Base-by-base conservation (phyloP, 768 basidiomycete species). In the Leccinum rimulosum region DNA sequence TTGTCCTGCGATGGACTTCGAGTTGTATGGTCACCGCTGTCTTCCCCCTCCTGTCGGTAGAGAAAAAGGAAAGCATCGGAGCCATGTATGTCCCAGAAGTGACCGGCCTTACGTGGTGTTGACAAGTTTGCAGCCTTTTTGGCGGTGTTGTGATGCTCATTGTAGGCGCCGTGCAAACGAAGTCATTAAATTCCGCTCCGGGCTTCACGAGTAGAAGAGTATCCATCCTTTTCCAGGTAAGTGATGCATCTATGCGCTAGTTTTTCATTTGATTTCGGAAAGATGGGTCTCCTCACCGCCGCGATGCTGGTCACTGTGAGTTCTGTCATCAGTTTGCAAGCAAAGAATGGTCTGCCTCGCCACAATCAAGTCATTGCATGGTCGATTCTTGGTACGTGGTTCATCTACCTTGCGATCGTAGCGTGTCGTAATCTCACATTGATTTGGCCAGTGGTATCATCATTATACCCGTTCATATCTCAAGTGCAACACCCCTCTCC, bases 31-130 rank as follows among this genome's bases (percentile, higher is more conserved):
- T 76, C n/a, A 82, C 82, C 1, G 82, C 81, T 0, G 63, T 90
- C 3, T 94, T 93, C 65, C 91, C 91, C 0, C 68, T 89, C 28
- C 77, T 93, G 28, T 75, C 82, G 8, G 88, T 93, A 3, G 85
- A 93, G 58, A 89, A 90, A 67, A 73, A 75, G 25, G 92, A 93
- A 72, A 84, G 75, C 60, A 58, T 88, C 22, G 27, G 65, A 1
- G 67, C 77, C 3, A 85, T 93, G 92, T 91, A 57, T 67, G 84
- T 75, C 8, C 49, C 6, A 12, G 22, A 22, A n/a, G 10, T n/a
- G 17, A 40, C 50, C 30, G 12, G 12, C 4, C 12, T 50, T 49
- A 15, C 15, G 11, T 50, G 45, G 25, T 30, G 2, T 52, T 75
- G 25, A 70, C 30, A 25, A 25, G 22, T 55, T 48, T 33, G 4